These are phyloP conservation scores for Pulveroboletus frians DNA, from an alignment of 768 basidiomycete genomes.

Conservation along the genomic window DNA sequence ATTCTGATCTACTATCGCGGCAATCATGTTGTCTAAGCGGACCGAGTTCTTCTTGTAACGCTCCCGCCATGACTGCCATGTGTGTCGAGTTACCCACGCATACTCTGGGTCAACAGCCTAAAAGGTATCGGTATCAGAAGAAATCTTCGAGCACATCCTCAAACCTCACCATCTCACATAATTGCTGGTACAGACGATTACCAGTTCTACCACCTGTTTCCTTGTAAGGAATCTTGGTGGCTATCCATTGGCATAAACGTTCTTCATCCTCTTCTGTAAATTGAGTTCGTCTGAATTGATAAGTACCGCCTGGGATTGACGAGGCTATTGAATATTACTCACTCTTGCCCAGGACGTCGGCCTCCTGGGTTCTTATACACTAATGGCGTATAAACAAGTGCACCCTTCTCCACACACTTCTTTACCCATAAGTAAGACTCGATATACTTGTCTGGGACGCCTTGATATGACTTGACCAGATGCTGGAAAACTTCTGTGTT, in stretches of 20 bases:
- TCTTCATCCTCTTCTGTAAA: conserved; percentile 76
- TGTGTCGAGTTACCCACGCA: conserved; percentile 75
- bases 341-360: conserved; percentile 78
- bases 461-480: conserved; percentile 68
- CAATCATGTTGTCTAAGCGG: conserved; percentile 61
- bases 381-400: conserved; percentile 63
- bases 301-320: not conserved
- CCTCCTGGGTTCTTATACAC: conserved; percentile 85
- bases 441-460: conserved; percentile 65
- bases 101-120: conserved; percentile 68
- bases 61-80: conserved; percentile 89
- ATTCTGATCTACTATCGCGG: conserved; percentile 62
- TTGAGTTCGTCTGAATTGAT: conserved; percentile 56
- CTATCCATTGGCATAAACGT: conserved; percentile 73
- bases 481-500: conserved; percentile 72
- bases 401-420: conserved; percentile 69
- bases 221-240: conserved; percentile 77
- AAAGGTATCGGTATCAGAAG: not conserved
- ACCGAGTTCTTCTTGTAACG: conserved; percentile 79
- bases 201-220: conserved; percentile 78
- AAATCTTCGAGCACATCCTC: not conserved
- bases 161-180: conserved; percentile 59
- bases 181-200: conserved; percentile 77
- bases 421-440: conserved; percentile 83
- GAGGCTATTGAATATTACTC: conserved; percentile 29